Percentiles rank a stretch among this genome's conserved stretches.
Conservation (phyloP, 306 rosid species). For the Gleditsia sinensis region DNA sequence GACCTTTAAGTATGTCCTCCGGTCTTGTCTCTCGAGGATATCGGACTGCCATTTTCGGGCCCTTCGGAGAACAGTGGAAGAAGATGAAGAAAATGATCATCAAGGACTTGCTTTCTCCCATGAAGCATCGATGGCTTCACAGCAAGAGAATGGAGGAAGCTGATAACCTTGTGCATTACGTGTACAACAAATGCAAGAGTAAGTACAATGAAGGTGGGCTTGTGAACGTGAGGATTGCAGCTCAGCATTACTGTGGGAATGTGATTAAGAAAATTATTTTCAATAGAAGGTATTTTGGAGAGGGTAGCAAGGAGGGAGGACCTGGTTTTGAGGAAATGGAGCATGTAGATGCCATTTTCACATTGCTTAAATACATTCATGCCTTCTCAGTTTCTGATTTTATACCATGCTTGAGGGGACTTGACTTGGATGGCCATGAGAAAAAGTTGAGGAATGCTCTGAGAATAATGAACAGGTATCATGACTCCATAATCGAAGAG, state of each 20-base stretch:
- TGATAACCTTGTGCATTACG: slow-evolving; percentile 31
- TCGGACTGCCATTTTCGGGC: neutral
- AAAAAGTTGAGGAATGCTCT: slow-evolving; percentile 20
- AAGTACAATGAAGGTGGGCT: neutral
- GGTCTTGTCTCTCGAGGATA: slow-evolving; percentile 15
- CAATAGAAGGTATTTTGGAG: slow-evolving; percentile 40
- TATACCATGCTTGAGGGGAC: slow-evolving; percentile 35
- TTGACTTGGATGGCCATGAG: slow-evolving; percentile 47
- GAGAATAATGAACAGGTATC: slow-evolving; percentile 5
- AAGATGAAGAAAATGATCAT: slow-evolving; percentile 25
- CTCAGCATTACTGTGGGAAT: slow-evolving; percentile 30
- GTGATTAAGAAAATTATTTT: slow-evolving; percentile 33
- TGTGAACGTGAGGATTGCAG: slow-evolving; percentile 24
- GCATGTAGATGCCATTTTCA: slow-evolving; percentile 30
- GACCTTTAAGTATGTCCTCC: slow-evolving; percentile 32
- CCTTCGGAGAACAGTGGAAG: slow-evolving; percentile 34
- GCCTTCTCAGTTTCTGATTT: slow-evolving; percentile 43
- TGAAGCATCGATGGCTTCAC: slow-evolving; percentile 19
- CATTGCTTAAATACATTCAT: slow-evolving; percentile 4
- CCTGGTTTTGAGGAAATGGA: slow-evolving; percentile 46
- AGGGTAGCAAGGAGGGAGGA: slow-evolving; percentile 42
- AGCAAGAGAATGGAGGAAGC: slow-evolving; percentile 44
- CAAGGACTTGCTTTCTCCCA: slow-evolving; percentile 12
- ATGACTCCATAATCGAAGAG: slow-evolving; percentile 36
- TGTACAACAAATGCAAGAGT: slow-evolving; percentile 15